These are phyloP conservation scores for Kondoa malvinella DNA, from an alignment of 768 basidiomycete genomes.

Conservation along the genomic window DNA sequence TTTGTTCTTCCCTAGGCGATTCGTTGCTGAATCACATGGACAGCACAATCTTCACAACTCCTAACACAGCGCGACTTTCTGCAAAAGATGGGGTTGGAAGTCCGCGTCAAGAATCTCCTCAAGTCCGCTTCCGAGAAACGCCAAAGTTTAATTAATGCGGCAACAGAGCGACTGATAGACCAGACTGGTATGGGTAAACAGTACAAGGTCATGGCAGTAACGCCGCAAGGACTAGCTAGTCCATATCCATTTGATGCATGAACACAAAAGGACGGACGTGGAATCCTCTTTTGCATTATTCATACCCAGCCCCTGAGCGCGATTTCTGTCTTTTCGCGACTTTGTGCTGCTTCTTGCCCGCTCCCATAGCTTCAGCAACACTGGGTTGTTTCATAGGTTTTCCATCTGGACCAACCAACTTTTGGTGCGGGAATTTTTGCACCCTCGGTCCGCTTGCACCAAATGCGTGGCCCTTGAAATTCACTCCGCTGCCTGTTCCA, in stretches of 20 bases:
- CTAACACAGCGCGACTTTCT: slow-evolving; percentile 63
- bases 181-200: slow-evolving; percentile 64
- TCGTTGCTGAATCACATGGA: not conserved
- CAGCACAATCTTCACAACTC: slow-evolving; percentile 42
- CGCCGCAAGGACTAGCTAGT: slow-evolving; percentile 20
- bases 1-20: slow-evolving; percentile 6
- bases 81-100: slow-evolving; percentile 51
- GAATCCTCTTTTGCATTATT: no score
- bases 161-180: slow-evolving; percentile 59
- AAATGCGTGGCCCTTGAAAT: not conserved
- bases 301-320: not conserved
- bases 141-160: slow-evolving; percentile 41
- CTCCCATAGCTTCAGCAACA: not conserved
- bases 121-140: slow-evolving; percentile 40
- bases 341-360: not conserved
- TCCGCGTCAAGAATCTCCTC: slow-evolving; percentile 51
- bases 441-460: not conserved
- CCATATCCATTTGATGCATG: not conserved
- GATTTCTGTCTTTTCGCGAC: not conserved
- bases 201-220: slow-evolving; percentile 62
- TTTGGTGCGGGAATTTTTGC: not conserved
- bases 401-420: not conserved
- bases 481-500: not conserved
- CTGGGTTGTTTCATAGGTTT: not conserved
- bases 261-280: no score